Base-by-base conservation (phyloP, 2,329 filamentous ascomycete genomes). In the Fusarium dimerum region DNA sequence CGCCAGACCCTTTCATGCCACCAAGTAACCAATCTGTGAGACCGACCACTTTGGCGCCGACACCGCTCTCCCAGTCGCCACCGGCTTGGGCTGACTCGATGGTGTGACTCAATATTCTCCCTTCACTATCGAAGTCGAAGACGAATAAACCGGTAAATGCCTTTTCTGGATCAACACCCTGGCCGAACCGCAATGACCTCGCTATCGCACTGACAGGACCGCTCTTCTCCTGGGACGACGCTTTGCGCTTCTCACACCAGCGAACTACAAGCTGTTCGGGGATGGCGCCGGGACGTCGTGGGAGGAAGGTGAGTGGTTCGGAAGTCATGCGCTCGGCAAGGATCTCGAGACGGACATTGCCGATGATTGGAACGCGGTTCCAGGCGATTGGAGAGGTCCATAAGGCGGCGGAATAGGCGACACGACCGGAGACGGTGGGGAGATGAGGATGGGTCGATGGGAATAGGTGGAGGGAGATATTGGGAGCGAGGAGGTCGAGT, bases 371-470 rank as follows among this genome's bases (percentile, higher is more conserved):
- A 1, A 99, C 82, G 29, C 90, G 85, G 66, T 95, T 95, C 94
- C 94, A 99, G 30, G 92, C 93, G 47, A 99, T 88, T 0, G 94
- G 94, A 0, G 92, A 92, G 1, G 94, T 97, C 92, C 92, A 97
- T 38, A 99, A 78, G 3, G 94, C 94, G 16, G 94, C 93, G 36
- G 89, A 89, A 71, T 99, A 99, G 44, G 91, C 88, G 36, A 97
- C 88, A 43, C 89, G 85, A 47, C 94, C 94, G 29, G 90, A 90
- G 40, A 97, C 94, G n/a, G 86, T 89, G 34, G 94, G 94, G 3
- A 99, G 89, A 70, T 93, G 88, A 3, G 89, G 90, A 66, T 95
- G 90, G 1, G 90, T 94, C 29, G 85, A 84, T 38, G 86, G 86
- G 70, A 89, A 89, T 59, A 89, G 82, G 68, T 86, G 82, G 40